A percentile compares a stretch with the other conserved stretches of the same genome.
phyloP scores from a whole-genome alignment of 78 protist genomes.

The Speleostelium caveatum region DNA sequence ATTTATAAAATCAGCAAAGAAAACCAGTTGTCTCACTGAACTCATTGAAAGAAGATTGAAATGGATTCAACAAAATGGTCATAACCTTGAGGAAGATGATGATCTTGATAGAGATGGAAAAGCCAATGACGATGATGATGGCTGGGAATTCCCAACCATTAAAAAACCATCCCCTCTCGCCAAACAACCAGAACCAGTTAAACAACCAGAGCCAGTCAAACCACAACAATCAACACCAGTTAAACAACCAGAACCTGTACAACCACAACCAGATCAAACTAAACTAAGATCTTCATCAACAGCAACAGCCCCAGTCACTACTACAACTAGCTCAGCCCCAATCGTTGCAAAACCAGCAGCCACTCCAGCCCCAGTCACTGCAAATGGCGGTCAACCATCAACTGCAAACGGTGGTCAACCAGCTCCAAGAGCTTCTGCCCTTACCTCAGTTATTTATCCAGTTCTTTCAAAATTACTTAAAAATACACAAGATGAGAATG shows the following conservation, averaged over 20 bases:
- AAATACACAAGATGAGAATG: conserved; percentile 76
- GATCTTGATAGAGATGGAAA: conserved; percentile 50
- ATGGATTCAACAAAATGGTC: conserved; percentile 61
- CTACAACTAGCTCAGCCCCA: conserved; percentile 1
- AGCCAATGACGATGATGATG: conserved; percentile 67
- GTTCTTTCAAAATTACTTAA: conserved; percentile 66
- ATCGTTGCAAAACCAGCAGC: conserved; percentile 23
- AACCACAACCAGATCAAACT: neutral
- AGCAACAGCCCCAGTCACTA: conserved; percentile 36
- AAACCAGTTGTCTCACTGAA: conserved; percentile 82
- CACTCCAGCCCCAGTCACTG: neutral
- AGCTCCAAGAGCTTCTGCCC: conserved; percentile 70
- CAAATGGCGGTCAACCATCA: conserved; percentile 16
- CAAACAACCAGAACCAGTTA: neutral
- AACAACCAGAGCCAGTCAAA: neutral
- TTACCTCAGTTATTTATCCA: conserved; percentile 83
- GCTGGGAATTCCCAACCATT: conserved; percentile 83
- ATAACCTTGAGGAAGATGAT: conserved; percentile 50
- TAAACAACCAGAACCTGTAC: neutral
- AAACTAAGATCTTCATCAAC: neutral
- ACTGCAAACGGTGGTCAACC: conserved; percentile 2
- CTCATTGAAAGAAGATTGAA: conserved; percentile 83
- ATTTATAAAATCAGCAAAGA: conserved; percentile 87
- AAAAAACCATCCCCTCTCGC: conserved; percentile 13
- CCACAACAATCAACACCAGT: conserved; percentile 15